Base-by-base conservation (phyloP, 1,284 basidiomycete genomes). In the Apiotrichum gracile region DNA sequence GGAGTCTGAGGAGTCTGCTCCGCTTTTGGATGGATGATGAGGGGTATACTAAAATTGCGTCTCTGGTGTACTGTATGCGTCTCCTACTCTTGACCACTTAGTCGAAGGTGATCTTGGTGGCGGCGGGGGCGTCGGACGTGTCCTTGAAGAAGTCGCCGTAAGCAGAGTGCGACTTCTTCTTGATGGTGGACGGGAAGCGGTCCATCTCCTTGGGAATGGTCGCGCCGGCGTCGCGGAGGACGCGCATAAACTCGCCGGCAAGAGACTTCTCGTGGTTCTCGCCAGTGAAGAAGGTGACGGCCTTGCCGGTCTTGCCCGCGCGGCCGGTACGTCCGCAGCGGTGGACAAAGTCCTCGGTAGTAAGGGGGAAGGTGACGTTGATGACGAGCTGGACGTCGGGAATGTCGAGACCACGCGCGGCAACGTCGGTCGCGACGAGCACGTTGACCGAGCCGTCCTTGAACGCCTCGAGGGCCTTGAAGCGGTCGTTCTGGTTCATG, bases 351-450 rank as follows among this genome's bases (percentile, higher is more conserved):
- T 97, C 79, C 66, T 78, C 70, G 45, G 94, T 86, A 0, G 90
- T 97, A 62, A 98, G 78, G 17, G 96, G 96, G 80, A 98, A 99
- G 10, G 91, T 97, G 68, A 97, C 96, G 77, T 96, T 96, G 69
- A 92, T 83, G 34, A 93, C 90, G 29, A 86, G 82, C 44, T 85
- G 88, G 34, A 98, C 96, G 69, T 96, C 88, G 4, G 96, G 93
- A 65, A 99, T 97, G 78, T 99, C 94, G 58, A 98, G 78, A 19
- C 94, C 96, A 58, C 94, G 83, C 24, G 94, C 93, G 1, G 96
- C 96, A 4, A 99, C 94, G 72, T 99, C 94, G 9, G 94, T 98
- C 5, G 96, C 96, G 26, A 99, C 94, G 55, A 98, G 80, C 17
- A 98, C 73, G 40, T 86, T 85, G 2, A 86, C 88, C 52, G 80